phyloP scores from a whole-genome alignment of 2,329 filamentous ascomycete genomes.

The Colletotrichum sp. region DNA sequence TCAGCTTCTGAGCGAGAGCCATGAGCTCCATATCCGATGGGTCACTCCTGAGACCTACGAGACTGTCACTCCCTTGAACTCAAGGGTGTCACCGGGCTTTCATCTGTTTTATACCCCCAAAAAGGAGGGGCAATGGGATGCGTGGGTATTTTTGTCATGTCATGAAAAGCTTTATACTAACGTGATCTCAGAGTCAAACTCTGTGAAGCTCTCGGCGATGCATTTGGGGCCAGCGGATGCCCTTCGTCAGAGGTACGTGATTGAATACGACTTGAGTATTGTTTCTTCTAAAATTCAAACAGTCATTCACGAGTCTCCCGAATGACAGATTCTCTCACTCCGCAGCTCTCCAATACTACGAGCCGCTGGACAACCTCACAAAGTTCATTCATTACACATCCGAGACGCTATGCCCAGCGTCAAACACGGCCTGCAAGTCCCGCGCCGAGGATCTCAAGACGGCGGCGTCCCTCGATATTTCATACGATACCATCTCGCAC shows the following conservation, averaged over 20 bases:
- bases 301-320: slow-evolving; percentile 66
- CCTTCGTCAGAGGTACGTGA: slow-evolving; percentile 20
- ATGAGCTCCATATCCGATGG: slow-evolving; percentile 83
- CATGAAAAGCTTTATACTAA: neutral
- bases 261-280: neutral
- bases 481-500: slow-evolving; percentile 73
- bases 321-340: slow-evolving; percentile 36
- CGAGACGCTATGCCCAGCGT: slow-evolving; percentile 53
- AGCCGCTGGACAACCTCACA: slow-evolving; percentile 62
- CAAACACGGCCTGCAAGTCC: slow-evolving; percentile 53
- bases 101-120: slow-evolving; percentile 78
- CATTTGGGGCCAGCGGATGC: slow-evolving; percentile 66
- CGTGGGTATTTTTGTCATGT: slow-evolving; percentile 23
- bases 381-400: slow-evolving; percentile 59
- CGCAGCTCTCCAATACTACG: slow-evolving; percentile 73
- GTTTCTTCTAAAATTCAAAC: neutral
- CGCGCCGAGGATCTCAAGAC: slow-evolving; percentile 47
- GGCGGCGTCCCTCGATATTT: slow-evolving; percentile 75
- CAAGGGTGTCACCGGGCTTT: slow-evolving; percentile 78
- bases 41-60: slow-evolving; percentile 62
- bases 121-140: slow-evolving; percentile 32
- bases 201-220: slow-evolving; percentile 61
- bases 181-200: slow-evolving; percentile 46
- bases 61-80: slow-evolving; percentile 72
- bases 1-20: slow-evolving; percentile 64